A percentile compares a stretch with the other conserved stretches of the same genome.
Evolutionary conservation across 257 asterid species (phyloP).

Genomic region (Mitragyna speciosa): DNA sequence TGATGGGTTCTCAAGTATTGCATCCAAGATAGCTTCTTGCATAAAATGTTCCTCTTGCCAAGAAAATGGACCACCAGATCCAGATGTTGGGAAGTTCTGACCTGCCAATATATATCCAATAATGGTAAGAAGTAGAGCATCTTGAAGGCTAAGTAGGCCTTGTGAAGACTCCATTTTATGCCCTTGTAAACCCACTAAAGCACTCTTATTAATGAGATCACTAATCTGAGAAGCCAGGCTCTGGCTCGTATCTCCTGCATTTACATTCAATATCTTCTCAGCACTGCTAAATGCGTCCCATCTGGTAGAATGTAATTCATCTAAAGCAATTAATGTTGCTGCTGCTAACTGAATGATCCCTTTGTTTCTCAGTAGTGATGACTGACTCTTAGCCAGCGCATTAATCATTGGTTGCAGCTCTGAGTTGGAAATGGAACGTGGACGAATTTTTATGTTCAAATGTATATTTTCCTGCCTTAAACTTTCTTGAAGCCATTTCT

Average conservation of each 20-base stretch:
- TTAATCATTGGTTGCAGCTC: constrained; percentile 66
- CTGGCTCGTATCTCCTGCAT: constrained; percentile 92
- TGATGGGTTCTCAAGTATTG: constrained; percentile 78
- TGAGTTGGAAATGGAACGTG: constrained; percentile 66
- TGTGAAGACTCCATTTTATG: constrained; percentile 37
- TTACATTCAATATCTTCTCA: constrained; percentile 85
- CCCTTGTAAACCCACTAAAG: constrained; percentile 52
- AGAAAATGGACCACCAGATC: constrained; percentile 89
- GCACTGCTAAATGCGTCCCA: constrained; percentile 95
- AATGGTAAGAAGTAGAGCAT: constrained; percentile 73
- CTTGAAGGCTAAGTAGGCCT: constrained; percentile 72
- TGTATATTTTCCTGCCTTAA: constrained; percentile 69
- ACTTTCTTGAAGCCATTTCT: constrained; percentile 95
- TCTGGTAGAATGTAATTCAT: constrained; percentile 57
- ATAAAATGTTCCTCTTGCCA: constrained; percentile 99
- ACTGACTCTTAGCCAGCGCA: constrained; percentile 66
- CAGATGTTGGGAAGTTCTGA: constrained; percentile 88
- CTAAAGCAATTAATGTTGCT: constrained; percentile 68
- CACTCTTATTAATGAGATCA: constrained; percentile 86
- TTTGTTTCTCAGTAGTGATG: constrained; percentile 60
- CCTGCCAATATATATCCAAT: constrained; percentile 89
- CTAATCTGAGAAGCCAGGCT: constrained; percentile 96
- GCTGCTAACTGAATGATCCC: constrained; percentile 87
- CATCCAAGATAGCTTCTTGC: constrained; percentile 94
- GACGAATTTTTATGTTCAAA: constrained; percentile 50